phyloP scores from a whole-genome alignment of 139 green algal species.

The Asterochloris sp. region DNA sequence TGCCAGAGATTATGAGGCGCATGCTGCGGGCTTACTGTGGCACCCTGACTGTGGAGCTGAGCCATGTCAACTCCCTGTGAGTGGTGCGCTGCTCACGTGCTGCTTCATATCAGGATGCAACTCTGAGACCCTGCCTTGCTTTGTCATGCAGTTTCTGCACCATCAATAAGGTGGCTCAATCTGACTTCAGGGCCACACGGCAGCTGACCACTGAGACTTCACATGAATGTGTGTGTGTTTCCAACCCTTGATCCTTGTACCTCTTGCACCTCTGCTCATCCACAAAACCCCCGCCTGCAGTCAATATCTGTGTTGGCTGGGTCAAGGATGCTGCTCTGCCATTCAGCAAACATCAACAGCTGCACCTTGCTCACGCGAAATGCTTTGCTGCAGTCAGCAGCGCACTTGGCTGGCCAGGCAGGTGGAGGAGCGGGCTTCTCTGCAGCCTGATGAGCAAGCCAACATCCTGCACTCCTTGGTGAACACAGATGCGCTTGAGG shows the following conservation, averaged over 20 bases:
- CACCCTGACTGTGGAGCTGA: constrained; percentile 42
- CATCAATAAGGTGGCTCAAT: not conserved
- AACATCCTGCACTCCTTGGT: constrained; percentile 22
- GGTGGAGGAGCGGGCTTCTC: constrained; percentile 11
- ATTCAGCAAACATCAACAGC: too few relatives aligned
- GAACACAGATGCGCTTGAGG: constrained; percentile 47
- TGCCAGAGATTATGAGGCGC: constrained; percentile 31
- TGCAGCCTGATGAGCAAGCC: not conserved
- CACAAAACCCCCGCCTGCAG: not conserved
- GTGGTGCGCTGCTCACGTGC: not conserved
- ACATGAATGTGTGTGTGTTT: not conserved
- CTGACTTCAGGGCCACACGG: not conserved
- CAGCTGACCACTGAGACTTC: not conserved
- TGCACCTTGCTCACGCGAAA: not conserved
- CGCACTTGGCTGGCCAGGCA: constrained; percentile 24
- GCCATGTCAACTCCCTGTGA: constrained; percentile 32
- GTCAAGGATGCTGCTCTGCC: not conserved
- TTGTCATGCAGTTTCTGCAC: not conserved
- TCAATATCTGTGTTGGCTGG: not conserved
- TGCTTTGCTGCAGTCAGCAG: constrained; percentile 16
- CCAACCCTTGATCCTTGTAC: not conserved
- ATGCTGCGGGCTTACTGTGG: constrained; percentile 44
- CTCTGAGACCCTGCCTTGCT: not conserved
- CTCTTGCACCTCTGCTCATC: not conserved
- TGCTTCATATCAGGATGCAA: not conserved